phyloP scores from a whole-genome alignment of 371 early-diverging fungal species.

The Mortierella sp. region DNA sequence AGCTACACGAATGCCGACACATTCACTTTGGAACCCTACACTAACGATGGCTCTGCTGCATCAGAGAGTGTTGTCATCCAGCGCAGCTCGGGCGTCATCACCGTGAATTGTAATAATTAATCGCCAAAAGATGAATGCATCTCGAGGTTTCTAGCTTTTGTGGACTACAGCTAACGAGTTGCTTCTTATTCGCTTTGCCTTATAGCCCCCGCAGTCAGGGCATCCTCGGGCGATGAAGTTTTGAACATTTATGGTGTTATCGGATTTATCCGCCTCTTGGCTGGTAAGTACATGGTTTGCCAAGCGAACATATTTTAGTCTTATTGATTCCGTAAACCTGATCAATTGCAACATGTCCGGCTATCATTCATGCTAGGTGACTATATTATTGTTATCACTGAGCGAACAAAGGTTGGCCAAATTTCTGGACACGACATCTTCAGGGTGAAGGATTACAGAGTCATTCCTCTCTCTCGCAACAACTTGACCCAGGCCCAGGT shows the following conservation, averaged over 20 bases:
- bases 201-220: slow-evolving; percentile 26
- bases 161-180: neutral
- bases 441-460: slow-evolving; percentile 75
- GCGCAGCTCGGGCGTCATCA: slow-evolving; percentile 40
- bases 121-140: neutral
- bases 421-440: slow-evolving; percentile 77
- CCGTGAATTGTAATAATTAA: slow-evolving; percentile 37
- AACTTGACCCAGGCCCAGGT: slow-evolving; percentile 68
- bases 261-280: slow-evolving; percentile 79
- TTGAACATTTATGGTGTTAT: slow-evolving; percentile 75
- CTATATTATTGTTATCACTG: slow-evolving; percentile 88
- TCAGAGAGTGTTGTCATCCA: slow-evolving; percentile 50
- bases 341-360: neutral
- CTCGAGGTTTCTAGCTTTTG: too few species aligned
- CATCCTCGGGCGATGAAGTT: slow-evolving; percentile 40
- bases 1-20: slow-evolving; percentile 39
- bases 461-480: slow-evolving; percentile 77
- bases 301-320: neutral
- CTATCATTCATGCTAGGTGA: slow-evolving; percentile 68
- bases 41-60: slow-evolving; percentile 44
- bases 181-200: neutral
- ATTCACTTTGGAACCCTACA: slow-evolving; percentile 49
- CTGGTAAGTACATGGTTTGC: slow-evolving; percentile 61
- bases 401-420: slow-evolving; percentile 77
- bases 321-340: neutral